phyloP scores from a whole-genome alignment of 345 rosid species.

The Sisymbrium altissimum region DNA sequence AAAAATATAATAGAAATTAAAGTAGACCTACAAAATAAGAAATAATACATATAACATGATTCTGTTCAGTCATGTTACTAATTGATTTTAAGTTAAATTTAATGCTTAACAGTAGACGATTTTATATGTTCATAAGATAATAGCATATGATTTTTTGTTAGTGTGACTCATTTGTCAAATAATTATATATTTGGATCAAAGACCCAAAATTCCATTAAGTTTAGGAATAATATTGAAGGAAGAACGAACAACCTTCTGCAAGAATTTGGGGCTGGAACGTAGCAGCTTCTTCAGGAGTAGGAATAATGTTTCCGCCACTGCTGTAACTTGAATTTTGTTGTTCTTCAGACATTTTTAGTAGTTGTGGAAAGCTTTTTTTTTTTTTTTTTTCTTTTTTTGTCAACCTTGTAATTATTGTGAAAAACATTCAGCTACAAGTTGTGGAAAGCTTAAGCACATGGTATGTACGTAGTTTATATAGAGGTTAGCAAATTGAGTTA shows the following conservation, averaged over 20 bases:
- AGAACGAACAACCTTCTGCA: slow-evolving; percentile 9
- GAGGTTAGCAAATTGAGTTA: background rate
- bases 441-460: background rate
- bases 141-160: background rate
- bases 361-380: too few relatives aligned
- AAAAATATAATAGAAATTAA: background rate
- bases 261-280: slow-evolving; percentile 27
- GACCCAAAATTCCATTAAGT: background rate
- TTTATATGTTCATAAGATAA: background rate
- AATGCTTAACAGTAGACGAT: background rate
- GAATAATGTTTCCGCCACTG: slow-evolving; percentile 24
- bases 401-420: too few relatives aligned
- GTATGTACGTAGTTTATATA: background rate
- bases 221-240: background rate
- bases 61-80: background rate
- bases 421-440: too few relatives aligned
- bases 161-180: background rate
- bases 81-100: background rate
- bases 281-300: slow-evolving; percentile 36
- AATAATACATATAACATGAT: background rate
- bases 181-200: background rate
- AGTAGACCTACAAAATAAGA: background rate
- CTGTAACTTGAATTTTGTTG: background rate
- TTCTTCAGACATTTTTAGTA: slow-evolving; percentile 24
- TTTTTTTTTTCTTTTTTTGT: too few relatives aligned